Evolutionary conservation across 2,329 filamentous ascomycete species (phyloP).

Genomic region (Daldinia eschscholtzii): DNA sequence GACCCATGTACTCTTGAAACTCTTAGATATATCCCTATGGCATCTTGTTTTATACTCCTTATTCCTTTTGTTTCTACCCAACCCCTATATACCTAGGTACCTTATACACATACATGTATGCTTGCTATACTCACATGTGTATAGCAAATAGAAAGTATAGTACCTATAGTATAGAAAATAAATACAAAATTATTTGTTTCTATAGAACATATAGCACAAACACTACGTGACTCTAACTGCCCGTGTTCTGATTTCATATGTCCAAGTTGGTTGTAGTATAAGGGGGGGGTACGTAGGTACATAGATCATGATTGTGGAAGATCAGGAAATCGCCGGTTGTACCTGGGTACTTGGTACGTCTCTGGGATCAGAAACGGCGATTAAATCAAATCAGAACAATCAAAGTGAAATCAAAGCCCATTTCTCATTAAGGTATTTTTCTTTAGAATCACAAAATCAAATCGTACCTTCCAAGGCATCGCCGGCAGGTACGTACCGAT

Average conservation of each 20-base stretch:
- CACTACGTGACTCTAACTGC: not conserved
- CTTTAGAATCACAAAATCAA: conserved; percentile 1
- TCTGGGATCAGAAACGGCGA: not conserved
- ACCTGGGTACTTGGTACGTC: not conserved
- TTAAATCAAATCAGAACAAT: not conserved
- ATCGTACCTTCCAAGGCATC: not conserved
- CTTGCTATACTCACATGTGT: not conserved
- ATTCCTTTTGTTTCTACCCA: not conserved
- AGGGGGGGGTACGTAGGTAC: not conserved
- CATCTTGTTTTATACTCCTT: not conserved
- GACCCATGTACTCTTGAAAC: not conserved
- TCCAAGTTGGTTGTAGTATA: not conserved
- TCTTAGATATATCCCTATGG: conserved; percentile 1
- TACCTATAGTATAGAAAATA: not conserved
- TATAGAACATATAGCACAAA: not conserved
- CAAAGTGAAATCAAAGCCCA: not conserved
- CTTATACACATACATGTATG: not conserved
- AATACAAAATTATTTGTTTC: not conserved
- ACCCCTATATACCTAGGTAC: not conserved
- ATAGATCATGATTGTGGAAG: not conserved
- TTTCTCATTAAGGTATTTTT: not conserved
- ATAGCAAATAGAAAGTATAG: not conserved
- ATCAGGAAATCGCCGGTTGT: not conserved
- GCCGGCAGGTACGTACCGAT: not conserved
- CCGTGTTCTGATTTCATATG: not conserved